Conservation (phyloP, 495 filamentous ascomycete species). For the Aspergillus bertholletiae region DNA sequence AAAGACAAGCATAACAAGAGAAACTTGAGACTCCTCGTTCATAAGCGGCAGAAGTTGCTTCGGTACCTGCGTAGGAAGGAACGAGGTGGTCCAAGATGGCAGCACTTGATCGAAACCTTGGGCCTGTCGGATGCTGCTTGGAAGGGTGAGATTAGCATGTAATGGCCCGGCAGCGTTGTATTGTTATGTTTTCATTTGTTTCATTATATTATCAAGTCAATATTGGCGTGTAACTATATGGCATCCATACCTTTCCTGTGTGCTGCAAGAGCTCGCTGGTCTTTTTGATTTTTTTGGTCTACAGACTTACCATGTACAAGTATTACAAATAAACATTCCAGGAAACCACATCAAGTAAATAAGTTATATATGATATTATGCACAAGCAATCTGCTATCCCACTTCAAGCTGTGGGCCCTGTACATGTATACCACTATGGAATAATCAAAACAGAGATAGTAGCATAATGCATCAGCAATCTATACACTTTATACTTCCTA, state of each 20-base stretch:
- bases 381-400: no score
- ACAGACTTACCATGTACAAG: conserved; percentile 12
- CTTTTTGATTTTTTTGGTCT: neutral
- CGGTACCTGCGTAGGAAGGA: conserved; percentile 85
- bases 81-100: conserved; percentile 84
- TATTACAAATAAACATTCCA: neutral
- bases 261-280: neutral
- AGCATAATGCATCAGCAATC: no score
- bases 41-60: conserved; percentile 84
- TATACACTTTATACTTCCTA: no score
- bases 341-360: neutral
- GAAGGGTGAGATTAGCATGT: conserved; percentile 80
- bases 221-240: conserved; percentile 18
- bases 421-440: no score
- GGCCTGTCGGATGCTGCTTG: conserved; percentile 84
- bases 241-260: conserved; percentile 7
- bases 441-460: no score
- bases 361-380: neutral
- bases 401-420: no score
- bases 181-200: conserved; percentile 9
- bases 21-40: conserved; percentile 79
- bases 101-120: conserved; percentile 72
- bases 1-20: conserved; percentile 92
- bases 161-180: conserved; percentile 24
- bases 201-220: conserved; percentile 7